Conservation (phyloP, 148 eudicot species). For the Camellia lanceoleosa region DNA sequence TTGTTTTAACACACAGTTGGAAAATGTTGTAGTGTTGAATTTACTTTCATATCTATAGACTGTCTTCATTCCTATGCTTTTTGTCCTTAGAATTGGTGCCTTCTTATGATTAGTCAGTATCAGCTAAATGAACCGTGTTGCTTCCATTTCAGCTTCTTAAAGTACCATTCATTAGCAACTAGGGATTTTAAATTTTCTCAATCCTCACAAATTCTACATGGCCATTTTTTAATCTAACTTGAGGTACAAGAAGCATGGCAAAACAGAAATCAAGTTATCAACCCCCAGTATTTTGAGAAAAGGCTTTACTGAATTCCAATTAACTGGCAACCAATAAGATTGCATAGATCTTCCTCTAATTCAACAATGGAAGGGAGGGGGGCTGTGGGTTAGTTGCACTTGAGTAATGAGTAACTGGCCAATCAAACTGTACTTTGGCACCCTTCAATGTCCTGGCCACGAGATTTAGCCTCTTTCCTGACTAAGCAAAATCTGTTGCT, state of each 20-base stretch:
- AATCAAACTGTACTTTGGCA: background rate
- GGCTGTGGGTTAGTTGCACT: too few relatives aligned
- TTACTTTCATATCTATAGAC: background rate
- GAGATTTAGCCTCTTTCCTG: background rate
- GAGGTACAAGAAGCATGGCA: too few relatives aligned
- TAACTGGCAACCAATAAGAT: background rate
- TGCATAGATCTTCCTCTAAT: too few relatives aligned
- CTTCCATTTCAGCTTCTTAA: background rate
- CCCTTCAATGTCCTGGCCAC: background rate
- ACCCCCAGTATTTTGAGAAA: background rate
- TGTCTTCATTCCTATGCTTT: background rate
- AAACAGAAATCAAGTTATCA: background rate
- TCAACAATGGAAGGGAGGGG: too few relatives aligned
- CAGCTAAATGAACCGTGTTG: background rate
- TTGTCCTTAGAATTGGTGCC: slow-evolving; percentile 1
- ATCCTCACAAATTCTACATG: background rate
- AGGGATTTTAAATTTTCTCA: background rate
- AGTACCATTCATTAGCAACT: too few relatives aligned
- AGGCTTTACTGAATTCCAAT: background rate
- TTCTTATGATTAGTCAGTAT: background rate
- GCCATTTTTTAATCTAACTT: background rate
- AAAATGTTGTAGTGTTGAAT: background rate
- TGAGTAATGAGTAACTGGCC: too few relatives aligned
- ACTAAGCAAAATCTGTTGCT: background rate
- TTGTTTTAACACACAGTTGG: too few relatives aligned